A percentile compares a stretch with the other conserved stretches of the same genome.
These are phyloP conservation scores for Hypericum androsaemum DNA, from an alignment of 345 rosid genomes.

Conservation along the genomic window DNA sequence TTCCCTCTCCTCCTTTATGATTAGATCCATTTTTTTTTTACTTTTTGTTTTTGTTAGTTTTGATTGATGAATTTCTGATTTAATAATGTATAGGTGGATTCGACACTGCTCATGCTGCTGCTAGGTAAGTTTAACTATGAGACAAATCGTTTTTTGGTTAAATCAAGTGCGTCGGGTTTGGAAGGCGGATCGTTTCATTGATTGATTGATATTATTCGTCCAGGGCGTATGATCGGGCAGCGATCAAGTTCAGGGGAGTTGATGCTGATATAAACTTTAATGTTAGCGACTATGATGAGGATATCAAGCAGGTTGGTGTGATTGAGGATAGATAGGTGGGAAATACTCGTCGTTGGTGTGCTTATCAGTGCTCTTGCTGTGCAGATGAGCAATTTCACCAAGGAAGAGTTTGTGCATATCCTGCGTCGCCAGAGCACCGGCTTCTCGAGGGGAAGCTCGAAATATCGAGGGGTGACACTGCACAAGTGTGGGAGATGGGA, in stretches of 20 bases:
- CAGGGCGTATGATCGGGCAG: slow-evolving; percentile 89
- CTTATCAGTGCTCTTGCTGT: not conserved
- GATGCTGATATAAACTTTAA: slow-evolving; percentile 78
- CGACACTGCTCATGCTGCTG: slow-evolving; percentile 83
- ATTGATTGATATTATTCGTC: not conserved
- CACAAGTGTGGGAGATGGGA: slow-evolving; percentile 78
- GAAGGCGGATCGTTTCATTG: too few species aligned
- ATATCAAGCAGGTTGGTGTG: slow-evolving; percentile 44
- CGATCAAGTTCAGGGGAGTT: slow-evolving; percentile 67
- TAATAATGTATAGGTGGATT: slow-evolving; percentile 53
- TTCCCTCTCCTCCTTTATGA: not conserved
- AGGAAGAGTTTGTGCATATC: slow-evolving; percentile 68
- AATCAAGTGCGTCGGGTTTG: not conserved
- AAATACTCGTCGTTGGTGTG: not conserved
- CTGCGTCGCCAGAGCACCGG: slow-evolving; percentile 76
- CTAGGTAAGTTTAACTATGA: slow-evolving; percentile 40
- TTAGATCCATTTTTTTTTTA: not conserved
- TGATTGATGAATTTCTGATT: slow-evolving; percentile 3
- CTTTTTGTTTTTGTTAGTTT: not conserved
- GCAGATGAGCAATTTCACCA: slow-evolving; percentile 49
- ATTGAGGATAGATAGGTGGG: not conserved
- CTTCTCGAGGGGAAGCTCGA: slow-evolving; percentile 63
- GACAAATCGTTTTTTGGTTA: not conserved
- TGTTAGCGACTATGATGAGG: slow-evolving; percentile 53
- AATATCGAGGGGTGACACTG: slow-evolving; percentile 61